A percentile compares a stretch with the other conserved stretches of the same genome.
phyloP scores from a whole-genome alignment of 306 rosid genomes.

The Vigna nakashimae region DNA sequence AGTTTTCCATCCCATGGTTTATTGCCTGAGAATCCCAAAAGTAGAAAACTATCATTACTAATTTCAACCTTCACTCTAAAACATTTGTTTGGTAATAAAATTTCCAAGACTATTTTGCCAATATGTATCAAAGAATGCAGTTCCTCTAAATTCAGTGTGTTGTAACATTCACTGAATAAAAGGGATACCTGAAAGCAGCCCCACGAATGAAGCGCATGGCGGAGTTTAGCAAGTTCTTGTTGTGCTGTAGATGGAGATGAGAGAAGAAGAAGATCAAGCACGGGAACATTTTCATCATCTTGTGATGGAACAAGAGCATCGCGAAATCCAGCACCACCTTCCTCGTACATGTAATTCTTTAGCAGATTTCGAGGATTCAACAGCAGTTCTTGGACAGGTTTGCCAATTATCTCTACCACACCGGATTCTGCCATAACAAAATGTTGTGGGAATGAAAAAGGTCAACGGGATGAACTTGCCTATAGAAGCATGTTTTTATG shows the following conservation, averaged over 20 bases:
- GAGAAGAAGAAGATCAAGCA: slow-evolving; percentile 49
- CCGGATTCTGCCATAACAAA: slow-evolving; percentile 39
- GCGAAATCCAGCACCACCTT: slow-evolving; percentile 38
- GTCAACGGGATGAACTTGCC: not conserved
- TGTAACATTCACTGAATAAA: no score
- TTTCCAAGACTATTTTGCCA: not conserved
- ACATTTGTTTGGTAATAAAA: not conserved
- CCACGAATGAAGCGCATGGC: slow-evolving; percentile 48
- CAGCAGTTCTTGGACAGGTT: slow-evolving; percentile 52
- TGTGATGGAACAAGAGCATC: slow-evolving; percentile 43
- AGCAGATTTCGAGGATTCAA: slow-evolving; percentile 44
- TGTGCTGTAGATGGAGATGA: slow-evolving; percentile 23
- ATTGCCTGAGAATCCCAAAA: slow-evolving; percentile 43
- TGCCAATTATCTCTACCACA: not conserved
- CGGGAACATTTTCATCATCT: slow-evolving; percentile 40
- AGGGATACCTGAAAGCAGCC: slow-evolving; percentile 56
- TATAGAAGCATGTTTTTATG: no score
- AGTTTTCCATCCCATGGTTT: slow-evolving; percentile 54
- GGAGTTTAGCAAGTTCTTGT: slow-evolving; percentile 48
- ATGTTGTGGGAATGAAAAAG: not conserved
- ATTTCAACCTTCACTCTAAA: not conserved
- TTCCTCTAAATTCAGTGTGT: not conserved
- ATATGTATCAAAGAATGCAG: not conserved
- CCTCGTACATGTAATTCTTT: slow-evolving; percentile 41
- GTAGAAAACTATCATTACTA: not conserved